Evolutionary conservation across 2,329 filamentous ascomycete species (phyloP), one percentile per base, ranked within the genome.

Genomic region (Penicillium decumbens): DNA sequence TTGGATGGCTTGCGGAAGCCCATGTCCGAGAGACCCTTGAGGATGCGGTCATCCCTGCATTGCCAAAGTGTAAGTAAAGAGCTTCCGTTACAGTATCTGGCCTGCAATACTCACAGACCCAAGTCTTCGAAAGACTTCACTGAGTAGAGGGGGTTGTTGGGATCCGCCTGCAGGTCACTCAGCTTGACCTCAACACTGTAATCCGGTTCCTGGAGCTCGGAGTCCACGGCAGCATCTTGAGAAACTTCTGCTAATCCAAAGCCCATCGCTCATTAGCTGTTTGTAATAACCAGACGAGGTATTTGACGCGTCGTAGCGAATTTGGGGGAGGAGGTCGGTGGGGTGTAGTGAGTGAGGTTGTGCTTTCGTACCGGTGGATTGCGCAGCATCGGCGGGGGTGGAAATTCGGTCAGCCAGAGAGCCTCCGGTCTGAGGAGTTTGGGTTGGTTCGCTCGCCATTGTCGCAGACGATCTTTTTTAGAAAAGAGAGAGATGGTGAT

Each of bases 1-100:
- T 98, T 98, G 49, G 93, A 97, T 0, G 93, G 93, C 72, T 95
- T 95, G 65, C 85, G 81, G 77, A 96, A 97, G 73, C 87, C 87
- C 80, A 97, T 87, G 46, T 81, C 77, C 41, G 84, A 77, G 28
- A 96, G 79, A 41, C 89, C 90, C 58, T 88, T 83, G 46, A 91
- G 80, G 56, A 97, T 87, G 37, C 81, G 76, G 20, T 77, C 63
- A 61, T 77, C 73, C 56, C 84, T 79, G 63, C 56, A 24, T 53
- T 59, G 43, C 30, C n/a, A 23, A 10, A 9, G 28, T 37, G 43
- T 60, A 23, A 61, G 47, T 18, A 9, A 18, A 20, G 33, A 9
- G 25, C 7, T 30, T 12, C n/a, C 28, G 28, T 25, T 30, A n/a
- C 12, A 41, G 37, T 28, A 41, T 38, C 13, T 39, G 6, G 24